A percentile compares a stretch with the other conserved stretches of the same genome.
phyloP scores from a whole-genome alignment of 768 basidiomycete species.

The Termitomyces sp. region DNA sequence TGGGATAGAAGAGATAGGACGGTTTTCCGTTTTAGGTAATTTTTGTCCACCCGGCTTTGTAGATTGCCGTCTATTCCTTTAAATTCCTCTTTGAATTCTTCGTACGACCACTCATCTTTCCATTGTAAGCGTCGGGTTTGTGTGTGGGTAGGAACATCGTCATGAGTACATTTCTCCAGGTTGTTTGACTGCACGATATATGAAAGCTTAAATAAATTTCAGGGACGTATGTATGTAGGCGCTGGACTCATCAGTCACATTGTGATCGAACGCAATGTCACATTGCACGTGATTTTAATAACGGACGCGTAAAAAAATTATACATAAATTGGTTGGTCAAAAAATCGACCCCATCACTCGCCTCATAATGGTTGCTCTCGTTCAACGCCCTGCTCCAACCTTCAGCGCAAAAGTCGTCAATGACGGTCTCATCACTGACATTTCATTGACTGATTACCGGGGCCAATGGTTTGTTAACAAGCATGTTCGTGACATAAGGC shows the following conservation, averaged over 20 bases:
- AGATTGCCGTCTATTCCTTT: too few relatives aligned
- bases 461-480: conserved; percentile 68
- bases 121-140: too few relatives aligned
- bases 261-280: neutral
- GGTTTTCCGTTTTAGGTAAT: too few relatives aligned
- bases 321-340: conserved; percentile 5
- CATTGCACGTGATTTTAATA: conserved; percentile 2
- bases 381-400: conserved; percentile 84
- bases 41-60: too few relatives aligned
- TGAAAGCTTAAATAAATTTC: neutral
- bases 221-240: neutral
- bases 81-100: too few relatives aligned
- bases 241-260: neutral
- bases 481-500: neutral
- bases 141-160: too few relatives aligned
- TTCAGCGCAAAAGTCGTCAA: conserved; percentile 73
- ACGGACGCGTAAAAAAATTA: conserved; percentile 16
- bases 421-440: conserved; percentile 71
- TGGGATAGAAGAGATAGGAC: too few relatives aligned
- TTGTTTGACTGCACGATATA: neutral
- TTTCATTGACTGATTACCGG: conserved; percentile 65
- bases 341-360: neutral
- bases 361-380: conserved; percentile 45
- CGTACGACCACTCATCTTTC: too few relatives aligned
- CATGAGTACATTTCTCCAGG: too few relatives aligned